Evolutionary conservation across 2,329 filamentous ascomycete genomes (phyloP), one percentile per base, ranked within the genome.

Genomic region (Raffaelea albimanens): DNA sequence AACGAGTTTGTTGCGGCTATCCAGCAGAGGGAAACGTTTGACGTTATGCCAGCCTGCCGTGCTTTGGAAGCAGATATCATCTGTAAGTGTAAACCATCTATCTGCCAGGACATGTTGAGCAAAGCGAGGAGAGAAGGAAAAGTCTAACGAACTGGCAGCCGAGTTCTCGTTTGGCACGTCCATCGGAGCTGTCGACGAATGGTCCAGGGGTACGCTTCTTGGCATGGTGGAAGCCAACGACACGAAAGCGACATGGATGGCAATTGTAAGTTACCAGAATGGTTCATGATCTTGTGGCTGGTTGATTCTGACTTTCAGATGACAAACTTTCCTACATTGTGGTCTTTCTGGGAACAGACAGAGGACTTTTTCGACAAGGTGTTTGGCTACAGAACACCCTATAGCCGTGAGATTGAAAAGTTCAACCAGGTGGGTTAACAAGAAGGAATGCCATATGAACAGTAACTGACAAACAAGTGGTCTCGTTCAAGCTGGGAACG

Each of bases 201-300:
- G 42, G 47, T 41, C 47, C 1, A 42, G 19, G 5, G 50, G 50
- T 7, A 7, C 20, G 3, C 39, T 44, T 16, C 23, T 52, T 10
- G 41, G 29, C 3, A 47, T 49, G 50, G 50, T 52, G 3, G 38
- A 43, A 11, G 45, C 39, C 20, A 51, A 51, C 25, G 49, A 51
- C 9, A 43, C 45, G n/a, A 40, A 45, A 16, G 49, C 49, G 9
- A 36, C 45, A 14, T 51, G 49, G 49, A 51, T 51, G 49, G 45
- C 49, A 3, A 25, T 50, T 7, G 49, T 50, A 34, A 7, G 48
- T 43, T 5, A 5, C 9, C 11, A 14, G 2, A 8, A 10, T 20
- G 8, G 18, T 9, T 41, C 10, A 23, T n/a, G n/a, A n/a, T n/a
- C n/a, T n/a, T n/a, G n/a, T n/a, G n/a, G n/a, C n/a, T 29, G 25